A percentile compares a stretch with the other conserved stretches of the same genome.
phyloP scores from a whole-genome alignment of 1,284 basidiomycete genomes.

The Sanguinoderma infundibulare region DNA sequence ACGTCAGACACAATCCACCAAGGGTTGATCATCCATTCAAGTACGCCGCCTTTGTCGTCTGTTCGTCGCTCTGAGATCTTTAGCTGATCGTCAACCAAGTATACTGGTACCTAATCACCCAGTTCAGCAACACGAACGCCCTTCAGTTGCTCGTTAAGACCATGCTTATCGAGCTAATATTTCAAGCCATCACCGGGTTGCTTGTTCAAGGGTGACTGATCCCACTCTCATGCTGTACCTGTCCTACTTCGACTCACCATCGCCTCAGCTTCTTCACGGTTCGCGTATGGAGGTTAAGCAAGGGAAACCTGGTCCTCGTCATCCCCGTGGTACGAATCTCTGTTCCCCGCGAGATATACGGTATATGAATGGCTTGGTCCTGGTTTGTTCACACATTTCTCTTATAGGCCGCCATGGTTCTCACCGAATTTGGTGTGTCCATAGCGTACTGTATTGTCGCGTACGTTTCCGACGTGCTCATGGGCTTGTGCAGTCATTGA shows the following conservation, averaged over 20 bases:
- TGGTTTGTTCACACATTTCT: background rate
- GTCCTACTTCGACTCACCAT: background rate
- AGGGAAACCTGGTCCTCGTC: constrained; percentile 46
- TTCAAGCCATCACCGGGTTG: constrained; percentile 57
- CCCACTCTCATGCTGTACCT: background rate
- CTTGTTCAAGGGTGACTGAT: constrained; percentile 52
- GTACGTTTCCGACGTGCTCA: background rate
- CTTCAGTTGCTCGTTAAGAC: constrained; percentile 46
- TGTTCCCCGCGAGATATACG: background rate
- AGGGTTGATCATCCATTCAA: constrained; percentile 53
- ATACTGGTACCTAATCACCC: constrained; percentile 57
- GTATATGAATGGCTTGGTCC: background rate
- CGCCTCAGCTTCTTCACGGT: constrained; percentile 49
- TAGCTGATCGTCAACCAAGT: constrained; percentile 38
- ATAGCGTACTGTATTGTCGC: background rate
- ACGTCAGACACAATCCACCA: constrained; percentile 55
- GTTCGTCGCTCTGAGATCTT: background rate
- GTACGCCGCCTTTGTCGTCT: constrained; percentile 35
- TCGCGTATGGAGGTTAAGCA: constrained; percentile 61
- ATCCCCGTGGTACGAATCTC: constrained; percentile 42
- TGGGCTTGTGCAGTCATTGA: background rate
- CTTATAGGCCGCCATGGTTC: constrained; percentile 43
- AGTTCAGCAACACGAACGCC: constrained; percentile 44
- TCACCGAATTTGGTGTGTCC: constrained; percentile 51
- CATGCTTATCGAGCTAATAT: constrained; percentile 56